A percentile compares a stretch with the other conserved stretches of the same genome.
These are phyloP conservation scores for Articulospora tetracladia DNA, from an alignment of 495 filamentous ascomycete species.

Conservation along the genomic window DNA sequence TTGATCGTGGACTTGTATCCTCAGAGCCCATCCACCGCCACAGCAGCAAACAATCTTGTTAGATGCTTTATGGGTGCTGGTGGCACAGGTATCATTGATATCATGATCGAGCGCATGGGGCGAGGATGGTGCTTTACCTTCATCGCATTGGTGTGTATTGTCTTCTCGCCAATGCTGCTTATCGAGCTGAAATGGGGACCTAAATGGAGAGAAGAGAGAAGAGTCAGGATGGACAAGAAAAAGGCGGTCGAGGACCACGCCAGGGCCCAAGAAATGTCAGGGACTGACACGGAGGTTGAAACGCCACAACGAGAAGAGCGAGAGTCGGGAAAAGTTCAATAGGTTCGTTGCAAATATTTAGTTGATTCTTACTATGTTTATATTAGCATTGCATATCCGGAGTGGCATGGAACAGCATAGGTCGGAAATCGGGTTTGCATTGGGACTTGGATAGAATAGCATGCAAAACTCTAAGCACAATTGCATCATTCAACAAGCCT, in stretches of 20 bases:
- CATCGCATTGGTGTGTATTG: constrained; percentile 36
- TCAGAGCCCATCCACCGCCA: constrained; percentile 52
- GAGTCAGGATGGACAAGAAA: constrained; percentile 19
- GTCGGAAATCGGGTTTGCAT: no score
- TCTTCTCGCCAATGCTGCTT: constrained; percentile 17
- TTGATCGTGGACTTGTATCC: constrained; percentile 37
- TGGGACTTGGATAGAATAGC: no score
- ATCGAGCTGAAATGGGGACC: constrained; percentile 40
- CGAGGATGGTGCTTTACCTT: constrained; percentile 70
- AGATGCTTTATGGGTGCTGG: constrained; percentile 62
- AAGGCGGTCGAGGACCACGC: not conserved
- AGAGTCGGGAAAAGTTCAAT: not conserved
- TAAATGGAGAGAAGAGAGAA: constrained; percentile 38
- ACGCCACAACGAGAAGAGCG: not conserved
- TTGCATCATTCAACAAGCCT: no score
- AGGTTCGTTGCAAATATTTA: not conserved
- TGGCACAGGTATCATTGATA: constrained; percentile 58
- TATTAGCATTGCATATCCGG: no score
- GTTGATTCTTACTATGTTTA: no score
- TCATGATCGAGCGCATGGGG: constrained; percentile 58
- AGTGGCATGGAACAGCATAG: no score
- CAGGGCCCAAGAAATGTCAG: not conserved
- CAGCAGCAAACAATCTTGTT: constrained; percentile 63
- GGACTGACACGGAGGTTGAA: not conserved
- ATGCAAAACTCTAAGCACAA: no score